phyloP scores from a whole-genome alignment of 2,329 filamentous ascomycete genomes.

The Hymenoscyphus occultus region DNA sequence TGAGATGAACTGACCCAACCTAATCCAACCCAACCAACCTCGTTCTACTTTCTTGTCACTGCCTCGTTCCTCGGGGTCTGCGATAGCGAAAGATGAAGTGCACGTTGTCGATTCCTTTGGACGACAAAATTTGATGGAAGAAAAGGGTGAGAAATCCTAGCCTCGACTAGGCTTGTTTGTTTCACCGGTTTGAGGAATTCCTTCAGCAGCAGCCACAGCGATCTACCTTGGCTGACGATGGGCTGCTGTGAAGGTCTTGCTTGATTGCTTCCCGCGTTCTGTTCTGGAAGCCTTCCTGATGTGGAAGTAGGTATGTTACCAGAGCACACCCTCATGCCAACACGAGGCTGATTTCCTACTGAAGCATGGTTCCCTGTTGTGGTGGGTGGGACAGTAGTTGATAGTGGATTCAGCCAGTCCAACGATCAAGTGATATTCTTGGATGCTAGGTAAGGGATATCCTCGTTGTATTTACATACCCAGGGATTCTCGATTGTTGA shows the following conservation, averaged over 20 bases:
- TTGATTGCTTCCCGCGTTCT: not conserved
- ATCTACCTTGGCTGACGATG: not conserved
- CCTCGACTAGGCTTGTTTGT: not conserved
- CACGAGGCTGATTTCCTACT: slow-evolving; percentile 2
- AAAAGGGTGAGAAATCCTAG: too few species aligned
- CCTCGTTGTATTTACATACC: not conserved
- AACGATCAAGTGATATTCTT: not conserved
- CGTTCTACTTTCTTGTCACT: not conserved
- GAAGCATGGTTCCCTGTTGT: not conserved
- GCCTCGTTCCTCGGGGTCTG: not conserved
- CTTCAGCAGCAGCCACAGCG: not conserved
- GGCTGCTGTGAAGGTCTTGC: not conserved
- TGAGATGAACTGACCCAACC: not conserved
- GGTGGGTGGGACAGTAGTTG: not conserved
- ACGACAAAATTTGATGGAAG: not conserved
- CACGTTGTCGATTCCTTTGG: slow-evolving; percentile 3
- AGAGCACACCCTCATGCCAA: not conserved
- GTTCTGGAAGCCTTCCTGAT: slow-evolving; percentile 1
- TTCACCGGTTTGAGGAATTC: not conserved
- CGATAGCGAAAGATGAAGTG: not conserved
- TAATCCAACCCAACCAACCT: not conserved
- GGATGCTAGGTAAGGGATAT: not conserved
- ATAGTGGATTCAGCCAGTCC: not conserved
- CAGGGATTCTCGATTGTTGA: too few species aligned
- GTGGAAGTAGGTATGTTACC: not conserved